Base-by-base conservation (phyloP, 2,329 filamentous ascomycete species). In the Arthrobotrys pseudoclavata region DNA sequence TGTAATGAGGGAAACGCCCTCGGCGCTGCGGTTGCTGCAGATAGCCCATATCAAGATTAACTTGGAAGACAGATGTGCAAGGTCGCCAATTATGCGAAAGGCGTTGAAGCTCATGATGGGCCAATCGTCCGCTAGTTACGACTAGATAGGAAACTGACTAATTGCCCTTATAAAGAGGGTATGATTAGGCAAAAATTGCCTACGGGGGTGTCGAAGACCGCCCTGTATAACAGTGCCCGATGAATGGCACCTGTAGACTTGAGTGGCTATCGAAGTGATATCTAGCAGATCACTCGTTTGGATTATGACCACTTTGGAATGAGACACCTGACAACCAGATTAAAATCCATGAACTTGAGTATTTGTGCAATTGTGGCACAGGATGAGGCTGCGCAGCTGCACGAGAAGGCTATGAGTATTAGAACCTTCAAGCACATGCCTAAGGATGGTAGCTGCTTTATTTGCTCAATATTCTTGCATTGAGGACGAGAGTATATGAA, bases 21-120 rank as follows among this genome's bases (percentile, higher is more conserved):
- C 94, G 57, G 94, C 92, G 83, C 92, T 96, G 82, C 89, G 89
- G 83, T 97, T 97, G 80, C 89, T 89, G 85, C 97, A 93, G 82
- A 97, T 97, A 69, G 94, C 90, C 86, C 91, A 92, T 85, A 97
- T 93, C 81, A 97, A 88, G 83, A 97, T 96, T 83, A 91, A 89
- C 87, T 97, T 97, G 71, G 94, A 96, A 60, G 90, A 86, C 53
- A 93, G 89, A 83, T 98, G 95, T 82, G 92, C 93, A 81, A 95
- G 84, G 84, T 98, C 95, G 83, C 89, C 95, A 81, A 93, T 84
- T 82, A 96, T 88, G 82, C 93, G 92, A 85, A 97, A 91, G 76
- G 87, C 10, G 42, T 80, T 80, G 53, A 79, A 72, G 10, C 50
- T 15, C 48, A 48, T 55, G 52, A 7, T 62, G 15, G 18, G 10